A percentile compares a stretch with the other conserved stretches of the same genome.
Evolutionary conservation across 2,329 filamentous ascomycete species (phyloP).

Genomic region (Diaporthe sp.): DNA sequence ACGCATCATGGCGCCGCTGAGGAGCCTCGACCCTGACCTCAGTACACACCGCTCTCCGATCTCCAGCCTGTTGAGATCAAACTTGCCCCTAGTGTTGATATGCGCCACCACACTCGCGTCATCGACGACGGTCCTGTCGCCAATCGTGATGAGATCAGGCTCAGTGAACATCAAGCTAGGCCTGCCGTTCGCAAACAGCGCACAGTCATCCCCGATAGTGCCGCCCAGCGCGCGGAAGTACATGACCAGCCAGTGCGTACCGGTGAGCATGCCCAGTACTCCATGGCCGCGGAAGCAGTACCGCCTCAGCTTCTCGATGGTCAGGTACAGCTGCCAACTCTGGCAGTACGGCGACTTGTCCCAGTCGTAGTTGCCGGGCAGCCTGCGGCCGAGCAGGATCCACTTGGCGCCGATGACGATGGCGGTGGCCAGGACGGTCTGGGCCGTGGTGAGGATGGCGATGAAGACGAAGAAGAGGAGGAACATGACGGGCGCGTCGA

Average conservation of each 20-base stretch:
- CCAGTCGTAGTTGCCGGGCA: conserved; percentile 66
- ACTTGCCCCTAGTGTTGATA: conserved; percentile 67
- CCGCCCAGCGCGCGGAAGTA: conserved; percentile 67
- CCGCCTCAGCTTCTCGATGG: conserved; percentile 60
- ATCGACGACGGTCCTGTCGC: conserved; percentile 63
- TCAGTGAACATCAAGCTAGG: conserved; percentile 67
- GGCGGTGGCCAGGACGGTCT: conserved; percentile 54
- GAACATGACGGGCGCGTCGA: conserved; percentile 51
- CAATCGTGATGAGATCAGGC: conserved; percentile 64
- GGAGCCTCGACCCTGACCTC: conserved; percentile 60
- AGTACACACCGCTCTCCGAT: conserved; percentile 64
- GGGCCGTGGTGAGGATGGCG: conserved; percentile 52
- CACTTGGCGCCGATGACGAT: conserved; percentile 61
- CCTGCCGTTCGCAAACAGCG: conserved; percentile 63
- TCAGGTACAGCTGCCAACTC: conserved; percentile 66
- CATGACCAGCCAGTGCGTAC: conserved; percentile 61
- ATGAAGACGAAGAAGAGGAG: conserved; percentile 52
- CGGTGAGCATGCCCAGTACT: conserved; percentile 62
- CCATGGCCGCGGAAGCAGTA: conserved; percentile 61
- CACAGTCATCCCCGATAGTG: conserved; percentile 63
- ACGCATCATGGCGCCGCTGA: conserved; percentile 64
- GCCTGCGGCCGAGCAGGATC: conserved; percentile 60
- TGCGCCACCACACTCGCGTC: conserved; percentile 67
- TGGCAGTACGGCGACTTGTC: conserved; percentile 67
- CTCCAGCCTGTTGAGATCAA: conserved; percentile 61